Evolutionary conservation across 371 early-diverging fungal genomes (phyloP), one percentile per base, ranked within the genome.

Genomic region (Mortierella polycephala): DNA sequence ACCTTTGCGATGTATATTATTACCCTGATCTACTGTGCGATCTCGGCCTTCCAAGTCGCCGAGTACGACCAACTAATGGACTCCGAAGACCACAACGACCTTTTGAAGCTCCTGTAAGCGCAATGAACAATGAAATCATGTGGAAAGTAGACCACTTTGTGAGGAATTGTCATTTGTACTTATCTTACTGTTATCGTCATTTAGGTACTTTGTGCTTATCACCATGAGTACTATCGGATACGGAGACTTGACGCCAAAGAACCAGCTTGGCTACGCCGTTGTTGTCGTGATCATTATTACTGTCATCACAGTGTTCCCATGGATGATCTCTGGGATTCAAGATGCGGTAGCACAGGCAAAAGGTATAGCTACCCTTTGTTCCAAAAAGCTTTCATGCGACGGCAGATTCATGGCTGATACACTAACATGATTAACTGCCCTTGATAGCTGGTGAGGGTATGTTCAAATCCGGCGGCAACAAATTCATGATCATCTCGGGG

Each of bases 181-280:
- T 13, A 49, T 14, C 9, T 30, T 49, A 39, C 6, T 30, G 30
- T 9, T 57, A 37, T 5, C 30, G 30, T 30, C 14, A 7, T 30
- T 10, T 62, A 83, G 83, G 7, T 90, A 91, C 69, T 85, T 89
- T 60, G 87, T 87, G 12, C 82, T 91, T 81, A 88, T 90, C 16
- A 91, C 90, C 4, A 75, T 92, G 53, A 88, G 92, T 13, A 94
- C 95, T 0, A 91, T 94, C 23, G 95, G 95, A 7, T 94, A 93
- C 69, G 95, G 95, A 21, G 94, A 94, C 68, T 85, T 94, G 21
- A 89, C 92, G 0, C 89, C 93, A 3, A 81, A 85, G 51, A 86
- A 90, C 1, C 85, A 85, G 12, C 84, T 85, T 0, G 92, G 93
- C 30, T 83, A 90, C 54, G 54, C 89, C 7, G 87, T 92, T 40